Evolutionary conservation across 73 alveolate genomes (phyloP), one percentile per base, ranked within the genome.

Genomic region (Durusdinium trenchii): DNA sequence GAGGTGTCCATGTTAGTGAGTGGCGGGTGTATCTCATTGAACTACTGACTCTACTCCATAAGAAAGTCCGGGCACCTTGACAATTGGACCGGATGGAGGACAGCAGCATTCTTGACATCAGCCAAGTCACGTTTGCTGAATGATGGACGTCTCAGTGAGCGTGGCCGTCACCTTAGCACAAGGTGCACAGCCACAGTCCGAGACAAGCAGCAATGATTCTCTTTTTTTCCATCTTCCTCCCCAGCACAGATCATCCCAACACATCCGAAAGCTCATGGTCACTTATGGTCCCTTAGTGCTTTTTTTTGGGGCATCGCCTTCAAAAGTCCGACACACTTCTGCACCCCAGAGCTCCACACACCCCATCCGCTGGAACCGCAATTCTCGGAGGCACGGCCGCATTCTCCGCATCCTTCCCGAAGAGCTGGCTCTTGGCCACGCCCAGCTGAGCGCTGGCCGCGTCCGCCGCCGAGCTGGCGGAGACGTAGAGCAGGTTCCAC

Each of bases 401-500:
- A 36, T 91, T 91, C 60, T 91, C 98, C 61, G 99, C 99, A 79
- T 99, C 99, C 99, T 99, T 99, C 95, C 98, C 99, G 86, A 99
- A 95, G 84, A 99, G 99, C 83, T 99, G 99, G 67, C 99, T 99
- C 91, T 99, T 99, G 82, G 99, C 67, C 60, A 99, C 96, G 46
- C 99, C 99, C 79, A 99, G 99, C 99, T 99, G 99, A 69, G 99
- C 99, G 69, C 99, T 99, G 46, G 99, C 99, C 6, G 99, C 96
- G 62, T 99, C 99, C 82, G 99, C 99, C n/a, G 99, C 99, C 20
- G 99, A 99, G 98, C 99, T 99, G 99, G 99, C 99, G 86, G 99
- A 99, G 98, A 99, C 91, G 96, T 99, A 99, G 50, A 99, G 99
- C 98, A 99, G 99, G 95, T 99, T 99, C 99, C 99, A 99, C 93